Base-by-base conservation (phyloP, 2,329 filamentous ascomycete genomes). In the Sporothrix globosa region DNA sequence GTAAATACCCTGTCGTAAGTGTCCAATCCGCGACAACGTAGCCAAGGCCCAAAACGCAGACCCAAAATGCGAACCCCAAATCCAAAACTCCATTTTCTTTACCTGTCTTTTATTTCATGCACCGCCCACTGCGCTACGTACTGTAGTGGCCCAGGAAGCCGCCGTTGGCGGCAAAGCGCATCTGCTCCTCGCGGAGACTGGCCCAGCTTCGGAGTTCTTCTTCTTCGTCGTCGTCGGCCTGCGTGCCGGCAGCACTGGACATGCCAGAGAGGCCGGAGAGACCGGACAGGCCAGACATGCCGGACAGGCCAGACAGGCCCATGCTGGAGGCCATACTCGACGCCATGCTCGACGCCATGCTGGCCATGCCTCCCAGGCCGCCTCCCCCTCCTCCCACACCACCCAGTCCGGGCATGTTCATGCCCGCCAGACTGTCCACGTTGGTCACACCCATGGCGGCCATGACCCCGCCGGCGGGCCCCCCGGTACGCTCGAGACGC, bases 131-230 rank as follows among this genome's bases (percentile, higher is more conserved):
- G 11, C n/a, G 39, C 39, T 60, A 60, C 53, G 61, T 24, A 30
- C 41, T 39, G 24, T 53, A 65, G 17, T 54, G 27, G n/a, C 58
- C 52, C 46, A 71, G 21, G 24, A 77, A 78, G 2, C 77, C 77
- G 7, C 77, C 78, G 2, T 72, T 75, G 53, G 76, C 75, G 4
- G 75, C 74, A 68, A 79, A 79, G 70, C 89, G 88, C 73, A 90
- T 80, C 79, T 96, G 93, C 74, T 92, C 91, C 68, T 95, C 91
- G 71, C 91, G 85, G 73, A 97, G 80, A 77, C 91, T 92, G 0
- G 91, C 90, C 93, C 93, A 97, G 71, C 88, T 85, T 24, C 87
- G 84, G 74, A 96, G 79, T 79, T 96, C 92, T 68, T 90, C 92
- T 52, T 90, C 87, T 73, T 91, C 80, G 19, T 68, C 67, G 19